Conservation (phyloP, 495 filamentous ascomycete species). For the Lophiotrema nucula region DNA sequence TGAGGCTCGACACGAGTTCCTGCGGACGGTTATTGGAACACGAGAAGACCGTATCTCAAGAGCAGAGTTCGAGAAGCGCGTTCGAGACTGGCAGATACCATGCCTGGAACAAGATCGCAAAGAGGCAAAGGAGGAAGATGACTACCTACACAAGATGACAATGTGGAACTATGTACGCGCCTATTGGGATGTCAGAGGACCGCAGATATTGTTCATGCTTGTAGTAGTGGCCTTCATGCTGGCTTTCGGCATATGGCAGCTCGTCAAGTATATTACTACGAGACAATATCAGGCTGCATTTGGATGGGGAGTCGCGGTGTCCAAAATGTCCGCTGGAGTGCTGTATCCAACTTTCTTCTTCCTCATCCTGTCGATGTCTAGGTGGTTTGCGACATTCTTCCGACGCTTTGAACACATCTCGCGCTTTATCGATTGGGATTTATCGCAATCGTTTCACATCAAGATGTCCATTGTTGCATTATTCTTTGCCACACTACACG, state of each 20-base stretch:
- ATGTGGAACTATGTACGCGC: slow-evolving; percentile 33
- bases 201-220: slow-evolving; percentile 37
- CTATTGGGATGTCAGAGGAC: slow-evolving; percentile 41
- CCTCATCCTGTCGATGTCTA: slow-evolving; percentile 43
- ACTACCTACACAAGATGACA: slow-evolving; percentile 32
- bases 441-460: slow-evolving; percentile 44
- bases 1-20: slow-evolving; percentile 40
- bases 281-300: slow-evolving; percentile 31
- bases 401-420: slow-evolving; percentile 39
- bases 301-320: slow-evolving; percentile 44
- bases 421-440: slow-evolving; percentile 46
- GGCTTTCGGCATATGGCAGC: slow-evolving; percentile 44
- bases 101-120: slow-evolving; percentile 35
- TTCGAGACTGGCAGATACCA: slow-evolving; percentile 41
- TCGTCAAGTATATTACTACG: slow-evolving; percentile 39
- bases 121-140: slow-evolving; percentile 26
- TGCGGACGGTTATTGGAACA: slow-evolving; percentile 40
- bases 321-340: slow-evolving; percentile 43
- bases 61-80: slow-evolving; percentile 37
- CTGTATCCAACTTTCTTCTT: slow-evolving; percentile 48
- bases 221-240: slow-evolving; percentile 40
- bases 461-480: slow-evolving; percentile 39
- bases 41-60: slow-evolving; percentile 34
- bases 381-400: slow-evolving; percentile 40
- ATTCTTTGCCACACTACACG: slow-evolving; percentile 42